A percentile compares a stretch with the other conserved stretches of the same genome.
Evolutionary conservation across 495 filamentous ascomycete species (phyloP).

Genomic region (Evernia prunastri): DNA sequence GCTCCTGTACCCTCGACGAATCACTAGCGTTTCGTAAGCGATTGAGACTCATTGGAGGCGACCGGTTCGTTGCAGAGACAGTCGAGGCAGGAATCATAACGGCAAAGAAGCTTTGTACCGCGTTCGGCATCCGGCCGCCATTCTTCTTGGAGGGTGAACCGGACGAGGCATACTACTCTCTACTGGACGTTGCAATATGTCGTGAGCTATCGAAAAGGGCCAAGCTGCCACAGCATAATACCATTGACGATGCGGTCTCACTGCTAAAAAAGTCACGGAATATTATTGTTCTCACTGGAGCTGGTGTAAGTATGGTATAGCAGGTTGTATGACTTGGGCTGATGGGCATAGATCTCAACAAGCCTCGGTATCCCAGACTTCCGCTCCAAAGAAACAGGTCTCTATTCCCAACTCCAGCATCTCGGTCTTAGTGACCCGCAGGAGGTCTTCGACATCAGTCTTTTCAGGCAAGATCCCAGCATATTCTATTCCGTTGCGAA

Average conservation of each 20-base stretch:
- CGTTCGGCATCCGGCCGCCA: constrained; percentile 80
- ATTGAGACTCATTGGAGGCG: constrained; percentile 67
- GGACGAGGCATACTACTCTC: constrained; percentile 65
- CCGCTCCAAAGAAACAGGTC: constrained; percentile 59
- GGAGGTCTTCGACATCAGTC: constrained; percentile 85
- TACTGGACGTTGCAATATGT: constrained; percentile 70
- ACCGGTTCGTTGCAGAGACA: constrained; percentile 66
- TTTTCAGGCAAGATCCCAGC: constrained; percentile 79
- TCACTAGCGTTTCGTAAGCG: constrained; percentile 59
- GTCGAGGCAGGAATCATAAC: constrained; percentile 61
- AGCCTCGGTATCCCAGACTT: constrained; percentile 65
- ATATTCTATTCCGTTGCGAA: constrained; percentile 91
- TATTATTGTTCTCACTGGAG: constrained; percentile 90
- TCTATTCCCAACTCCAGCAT: constrained; percentile 68
- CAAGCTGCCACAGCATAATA: constrained; percentile 77
- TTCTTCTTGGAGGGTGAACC: constrained; percentile 65
- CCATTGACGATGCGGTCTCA: constrained; percentile 76
- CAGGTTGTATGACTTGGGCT: not conserved
- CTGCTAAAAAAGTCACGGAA: constrained; percentile 69
- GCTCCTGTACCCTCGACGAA: constrained; percentile 69
- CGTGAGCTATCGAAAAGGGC: constrained; percentile 76
- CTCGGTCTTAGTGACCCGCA: constrained; percentile 77
- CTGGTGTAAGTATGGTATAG: constrained; percentile 52
- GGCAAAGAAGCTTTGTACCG: constrained; percentile 79
- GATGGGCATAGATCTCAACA: constrained; percentile 55